Conservation (phyloP, 2,329 filamentous ascomycete genomes). For the Pseudocercospora ulei region DNA sequence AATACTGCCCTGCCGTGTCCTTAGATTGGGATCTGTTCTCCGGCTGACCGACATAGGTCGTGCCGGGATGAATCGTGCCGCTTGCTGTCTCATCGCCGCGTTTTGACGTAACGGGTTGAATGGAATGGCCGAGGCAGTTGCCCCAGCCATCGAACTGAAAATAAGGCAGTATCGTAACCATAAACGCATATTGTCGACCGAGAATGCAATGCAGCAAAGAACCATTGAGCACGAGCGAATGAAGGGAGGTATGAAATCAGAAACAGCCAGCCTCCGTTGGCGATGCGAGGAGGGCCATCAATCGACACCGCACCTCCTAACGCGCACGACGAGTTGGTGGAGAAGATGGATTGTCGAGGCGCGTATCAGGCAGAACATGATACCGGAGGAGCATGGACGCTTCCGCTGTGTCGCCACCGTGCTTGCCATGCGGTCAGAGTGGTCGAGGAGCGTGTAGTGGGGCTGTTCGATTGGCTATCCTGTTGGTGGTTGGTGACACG, state of each 20-base stretch:
- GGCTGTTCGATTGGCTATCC: constrained; percentile 6
- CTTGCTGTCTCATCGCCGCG: constrained; percentile 2
- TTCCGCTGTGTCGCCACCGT: constrained; percentile 5
- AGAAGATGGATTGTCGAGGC: constrained; percentile 8
- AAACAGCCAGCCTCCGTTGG: constrained; percentile 8
- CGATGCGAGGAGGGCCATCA: constrained; percentile 9
- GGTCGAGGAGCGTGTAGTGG: constrained; percentile 1
- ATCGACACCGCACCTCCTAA: constrained; percentile 9
- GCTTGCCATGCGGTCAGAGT: constrained; percentile 3
- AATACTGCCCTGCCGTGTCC: constrained; percentile 22
- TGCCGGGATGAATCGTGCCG: constrained; percentile 9
- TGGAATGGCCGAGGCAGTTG: constrained; percentile 18
- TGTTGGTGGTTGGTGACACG: constrained; percentile 10
- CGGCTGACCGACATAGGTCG: constrained; percentile 11
- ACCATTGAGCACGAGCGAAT: constrained; percentile 5
- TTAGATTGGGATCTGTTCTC: neutral
- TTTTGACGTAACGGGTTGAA: constrained; percentile 11
- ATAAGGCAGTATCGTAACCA: constrained; percentile 13
- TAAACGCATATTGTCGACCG: constrained; percentile 14
- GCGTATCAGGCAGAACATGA: constrained; percentile 13
- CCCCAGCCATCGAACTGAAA: constrained; percentile 16
- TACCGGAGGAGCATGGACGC: neutral
- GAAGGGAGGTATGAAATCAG: constrained; percentile 9
- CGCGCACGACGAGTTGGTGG: constrained; percentile 1
- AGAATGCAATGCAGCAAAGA: constrained; percentile 1